A percentile compares a stretch with the other conserved stretches of the same genome.
These are phyloP conservation scores for Penicillium fuscoglaucum DNA, from an alignment of 2,329 filamentous ascomycete genomes.

Conservation along the genomic window DNA sequence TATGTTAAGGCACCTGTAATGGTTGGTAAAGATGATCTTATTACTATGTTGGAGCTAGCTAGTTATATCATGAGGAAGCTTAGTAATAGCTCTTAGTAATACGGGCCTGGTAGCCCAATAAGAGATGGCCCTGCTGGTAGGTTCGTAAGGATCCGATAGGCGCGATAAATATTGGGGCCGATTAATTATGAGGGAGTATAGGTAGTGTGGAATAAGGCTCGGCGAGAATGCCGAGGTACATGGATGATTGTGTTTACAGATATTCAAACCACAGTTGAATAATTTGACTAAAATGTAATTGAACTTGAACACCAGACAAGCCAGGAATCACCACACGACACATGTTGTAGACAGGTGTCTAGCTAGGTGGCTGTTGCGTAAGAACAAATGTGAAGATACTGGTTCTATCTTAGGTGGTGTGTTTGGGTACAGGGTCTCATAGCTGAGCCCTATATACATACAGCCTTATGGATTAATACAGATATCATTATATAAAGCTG, in stretches of 20 bases:
- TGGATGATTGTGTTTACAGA: background rate
- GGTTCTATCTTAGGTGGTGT: slow-evolving; percentile 32
- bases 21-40: too few relatives aligned
- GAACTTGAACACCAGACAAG: slow-evolving; percentile 35
- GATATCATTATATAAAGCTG: background rate
- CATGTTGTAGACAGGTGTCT: slow-evolving; percentile 43
- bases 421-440: too few relatives aligned
- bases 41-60: too few relatives aligned
- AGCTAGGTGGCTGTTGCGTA: too few relatives aligned
- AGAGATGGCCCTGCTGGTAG: background rate
- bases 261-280: too few relatives aligned
- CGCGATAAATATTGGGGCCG: background rate
- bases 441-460: background rate
- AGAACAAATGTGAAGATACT: background rate
- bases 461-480: background rate
- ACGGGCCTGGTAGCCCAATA: too few relatives aligned
- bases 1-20: too few relatives aligned
- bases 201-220: background rate
- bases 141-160: background rate
- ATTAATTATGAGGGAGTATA: background rate
- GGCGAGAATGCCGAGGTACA: background rate
- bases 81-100: too few relatives aligned
- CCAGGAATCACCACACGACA: slow-evolving; percentile 47
- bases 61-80: too few relatives aligned
- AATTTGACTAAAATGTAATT: too few relatives aligned